phyloP scores from a whole-genome alignment of 1,284 basidiomycete genomes.

The Malassezia yamatoensis region DNA sequence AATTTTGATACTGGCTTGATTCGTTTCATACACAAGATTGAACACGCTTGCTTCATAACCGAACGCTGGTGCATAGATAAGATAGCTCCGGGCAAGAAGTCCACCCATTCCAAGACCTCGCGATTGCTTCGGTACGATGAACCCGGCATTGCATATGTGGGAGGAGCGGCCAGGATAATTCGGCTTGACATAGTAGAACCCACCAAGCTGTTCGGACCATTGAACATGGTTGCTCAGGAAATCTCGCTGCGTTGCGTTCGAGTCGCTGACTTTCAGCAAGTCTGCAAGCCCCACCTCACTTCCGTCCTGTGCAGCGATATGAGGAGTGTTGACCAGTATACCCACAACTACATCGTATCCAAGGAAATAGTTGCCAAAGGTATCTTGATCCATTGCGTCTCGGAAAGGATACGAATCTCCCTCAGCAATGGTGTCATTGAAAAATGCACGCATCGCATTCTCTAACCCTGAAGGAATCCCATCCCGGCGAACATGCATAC shows the following conservation, averaged over 20 bases:
- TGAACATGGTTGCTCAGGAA: conserved; percentile 31
- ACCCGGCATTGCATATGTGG: conserved; percentile 84
- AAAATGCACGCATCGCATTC: neutral
- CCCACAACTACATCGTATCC: conserved; percentile 66
- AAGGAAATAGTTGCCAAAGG: conserved; percentile 66
- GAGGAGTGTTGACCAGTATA: conserved; percentile 49
- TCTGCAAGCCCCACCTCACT: neutral
- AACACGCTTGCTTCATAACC: conserved; percentile 81
- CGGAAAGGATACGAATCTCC: conserved; percentile 78
- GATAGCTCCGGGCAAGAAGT: conserved; percentile 66
- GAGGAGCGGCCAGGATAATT: conserved; percentile 63
- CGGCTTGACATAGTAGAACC: conserved; percentile 56
- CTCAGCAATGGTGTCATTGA: conserved; percentile 53
- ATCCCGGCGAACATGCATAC: neutral
- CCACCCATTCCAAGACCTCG: conserved; percentile 64
- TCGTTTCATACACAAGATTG: conserved; percentile 82
- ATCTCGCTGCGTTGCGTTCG: conserved; percentile 46
- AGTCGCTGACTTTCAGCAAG: conserved; percentile 19
- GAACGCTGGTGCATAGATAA: conserved; percentile 58
- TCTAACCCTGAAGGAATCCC: neutral
- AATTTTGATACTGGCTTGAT: conserved; percentile 61
- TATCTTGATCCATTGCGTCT: conserved; percentile 53
- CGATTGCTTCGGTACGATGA: conserved; percentile 64
- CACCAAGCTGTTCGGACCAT: conserved; percentile 64
- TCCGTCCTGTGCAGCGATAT: conserved; percentile 14